Base-by-base conservation (phyloP, 495 filamentous ascomycete genomes). In the Thozetella sp. region DNA sequence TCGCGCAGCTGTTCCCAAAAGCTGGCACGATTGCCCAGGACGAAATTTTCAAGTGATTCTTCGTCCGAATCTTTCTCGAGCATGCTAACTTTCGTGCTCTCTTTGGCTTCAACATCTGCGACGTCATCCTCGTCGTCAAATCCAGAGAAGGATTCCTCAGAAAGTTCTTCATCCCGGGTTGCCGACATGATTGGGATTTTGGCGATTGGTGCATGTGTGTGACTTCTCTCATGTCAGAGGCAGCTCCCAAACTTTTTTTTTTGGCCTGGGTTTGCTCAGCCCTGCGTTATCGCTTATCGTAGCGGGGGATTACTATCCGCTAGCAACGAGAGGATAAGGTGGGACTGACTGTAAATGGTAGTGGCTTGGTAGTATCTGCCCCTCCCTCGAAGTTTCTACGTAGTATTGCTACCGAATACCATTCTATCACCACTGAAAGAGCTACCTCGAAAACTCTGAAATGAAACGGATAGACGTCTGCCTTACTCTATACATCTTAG, bases 11-110 rank as follows among this genome's bases (percentile, higher is more conserved):
- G 87, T 45, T 85, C 82, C 50, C 85, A 84, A 70, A 97, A 97
- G 25, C 88, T 91, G n/a, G 83, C 83, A 46, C 88, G 82, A 67
- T 95, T 90, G 25, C 94, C 94, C 53, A 98, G 90, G 1, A 98
- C 88, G 59, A 96, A 79, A 59, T 84, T 82, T 75, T 97, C 93
- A 17, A 98, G 83, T 70, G 92, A 92, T 65, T 85, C 83, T 68
- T 98, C 94, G 27, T 88, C 85, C 54, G 82, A 86, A 64, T 96
- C 92, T 70, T 93, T 94, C 46, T 89, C 87, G 17, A 78, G 63
- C 23, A 55, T 64, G 37, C 60, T 62, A 46, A 65, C 40, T 58
- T 60, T 62, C 37, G 30, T 58, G 37, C 45, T 46, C 43, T 81
- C 77, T 23, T 78, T 75, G 9, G 67, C 69, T 24, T 55, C 56